Evolutionary conservation across 2,329 filamentous ascomycete genomes (phyloP), one percentile per base, ranked within the genome.

Genomic region (Tothia fuscella): DNA sequence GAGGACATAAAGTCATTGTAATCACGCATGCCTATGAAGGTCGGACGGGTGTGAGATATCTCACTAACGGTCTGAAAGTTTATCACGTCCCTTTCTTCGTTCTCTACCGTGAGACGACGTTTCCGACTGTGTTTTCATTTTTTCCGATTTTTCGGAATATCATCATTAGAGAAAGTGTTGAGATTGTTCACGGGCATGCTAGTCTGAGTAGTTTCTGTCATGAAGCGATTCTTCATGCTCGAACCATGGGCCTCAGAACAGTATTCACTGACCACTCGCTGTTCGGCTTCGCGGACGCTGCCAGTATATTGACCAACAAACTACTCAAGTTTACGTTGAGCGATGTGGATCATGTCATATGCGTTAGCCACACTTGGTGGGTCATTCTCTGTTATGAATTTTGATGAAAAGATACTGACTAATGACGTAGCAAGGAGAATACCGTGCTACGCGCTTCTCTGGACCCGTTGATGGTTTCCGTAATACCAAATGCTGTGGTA

Each of bases 121-220:
- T 98, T 55, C 91, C 91, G 0, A 96, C 93, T 4, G 87, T 98
- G 56, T 96, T 96, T 67, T 95, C 89, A 22, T 95, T 94, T 66
- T 98, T 98, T 53, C 91, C 93, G 7, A 78, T 95, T n/a, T 88
- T 98, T 54, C 80, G 91, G 44, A 93, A 96, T 52, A 96, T 98
- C 53, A 76, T 95, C 47, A 82, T 98, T 47, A 79, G 91, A 34
- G 91, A 98, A 62, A 76, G 80, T 46, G 95, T 98, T 51, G 82
- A 96, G 60, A 98, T 98, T 53, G 88, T 98, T 0, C 91, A 98
- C 58, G 91, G 89, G n/a, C 91, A 98, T 66, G 89, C 76, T 24
- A 94, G 86, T 57, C 69, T 98, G 47, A 95, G 87, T 61, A 93
- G 80, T 57, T 71, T 98, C 38, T 95, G 89, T 56, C 84, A 93